Evolutionary conservation across 192 early-diverging fungal species (phyloP).

Genomic region (Geosiphon pyriformis): DNA sequence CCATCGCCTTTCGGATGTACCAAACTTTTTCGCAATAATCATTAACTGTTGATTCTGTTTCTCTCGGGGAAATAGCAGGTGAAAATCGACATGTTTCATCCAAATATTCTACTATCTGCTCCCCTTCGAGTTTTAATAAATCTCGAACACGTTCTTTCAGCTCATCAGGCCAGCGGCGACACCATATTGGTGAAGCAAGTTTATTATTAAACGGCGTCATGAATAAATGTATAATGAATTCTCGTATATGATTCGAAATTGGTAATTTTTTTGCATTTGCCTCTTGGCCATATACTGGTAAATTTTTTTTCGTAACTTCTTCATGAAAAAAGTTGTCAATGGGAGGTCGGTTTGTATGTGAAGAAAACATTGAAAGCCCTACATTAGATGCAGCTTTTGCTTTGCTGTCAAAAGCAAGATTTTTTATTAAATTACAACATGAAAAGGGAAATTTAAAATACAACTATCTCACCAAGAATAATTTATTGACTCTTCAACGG

Average conservation of each 20-base stretch:
- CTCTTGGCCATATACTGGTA: neutral
- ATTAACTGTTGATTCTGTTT: neutral
- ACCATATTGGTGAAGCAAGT: conserved; percentile 7
- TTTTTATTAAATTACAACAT: neutral
- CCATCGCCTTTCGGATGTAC: neutral
- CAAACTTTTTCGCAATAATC: neutral
- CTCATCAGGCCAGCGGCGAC: conserved; percentile 20
- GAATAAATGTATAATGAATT: conserved; percentile 1
- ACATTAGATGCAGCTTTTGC: conserved; percentile 1
- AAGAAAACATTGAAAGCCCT: conserved; percentile 2
- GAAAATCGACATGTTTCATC: neutral
- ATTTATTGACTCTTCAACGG: conserved; percentile 2
- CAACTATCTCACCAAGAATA: neutral
- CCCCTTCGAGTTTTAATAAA: neutral
- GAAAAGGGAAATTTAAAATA: neutral
- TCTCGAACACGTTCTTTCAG: conserved; percentile 11
- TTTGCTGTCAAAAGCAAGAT: neutral
- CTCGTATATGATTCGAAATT: conserved; percentile 10
- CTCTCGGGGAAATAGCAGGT: neutral
- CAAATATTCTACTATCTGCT: neutral
- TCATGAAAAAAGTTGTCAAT: conserved; percentile 7
- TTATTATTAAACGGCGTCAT: no score
- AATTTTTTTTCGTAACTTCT: neutral
- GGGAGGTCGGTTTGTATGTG: neutral
- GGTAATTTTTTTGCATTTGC: conserved; percentile 9